Evolutionary conservation across 2,329 filamentous ascomycete species (phyloP).

Genomic region (Paecilomyces niveus): DNA sequence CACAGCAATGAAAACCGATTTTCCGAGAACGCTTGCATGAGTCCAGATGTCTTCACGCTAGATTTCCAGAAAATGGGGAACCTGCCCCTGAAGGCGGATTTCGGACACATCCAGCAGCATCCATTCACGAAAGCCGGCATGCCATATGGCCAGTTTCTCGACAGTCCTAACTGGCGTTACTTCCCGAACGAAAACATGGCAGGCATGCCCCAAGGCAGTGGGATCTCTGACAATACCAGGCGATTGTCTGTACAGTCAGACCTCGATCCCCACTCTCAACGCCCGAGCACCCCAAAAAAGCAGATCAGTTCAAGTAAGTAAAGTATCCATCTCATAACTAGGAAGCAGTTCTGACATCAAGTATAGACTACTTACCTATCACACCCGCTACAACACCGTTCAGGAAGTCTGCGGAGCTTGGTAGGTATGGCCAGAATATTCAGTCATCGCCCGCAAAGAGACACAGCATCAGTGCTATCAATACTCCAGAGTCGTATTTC

Average conservation of each 20-base stretch:
- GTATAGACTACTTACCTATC: slow-evolving; percentile 55
- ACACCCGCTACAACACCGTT: slow-evolving; percentile 61
- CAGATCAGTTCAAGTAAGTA: slow-evolving; percentile 55
- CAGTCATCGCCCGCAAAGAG: slow-evolving; percentile 35
- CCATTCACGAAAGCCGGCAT: slow-evolving; percentile 14
- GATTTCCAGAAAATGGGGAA: slow-evolving; percentile 9
- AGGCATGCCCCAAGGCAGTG: slow-evolving; percentile 15
- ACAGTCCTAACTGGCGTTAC: slow-evolving; percentile 19
- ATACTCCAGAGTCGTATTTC: slow-evolving; percentile 26
- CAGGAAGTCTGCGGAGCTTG: slow-evolving; percentile 30
- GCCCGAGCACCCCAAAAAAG: slow-evolving; percentile 56
- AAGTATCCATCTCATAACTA: neutral
- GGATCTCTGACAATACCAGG: slow-evolving; percentile 19
- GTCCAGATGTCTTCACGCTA: slow-evolving; percentile 11
- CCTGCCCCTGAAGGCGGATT: slow-evolving; percentile 15
- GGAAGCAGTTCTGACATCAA: slow-evolving; percentile 13
- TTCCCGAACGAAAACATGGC: slow-evolving; percentile 15
- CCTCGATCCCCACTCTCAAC: slow-evolving; percentile 29
- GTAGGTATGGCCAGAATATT: slow-evolving; percentile 31
- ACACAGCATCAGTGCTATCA: slow-evolving; percentile 23
- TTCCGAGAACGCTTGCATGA: slow-evolving; percentile 14
- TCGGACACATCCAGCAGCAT: slow-evolving; percentile 25
- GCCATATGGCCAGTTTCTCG: slow-evolving; percentile 13
- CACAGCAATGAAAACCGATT: slow-evolving; percentile 32
- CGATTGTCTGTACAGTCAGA: slow-evolving; percentile 34